Evolutionary conservation across 176 grass and related monocot species (phyloP).

Genomic region (Eleusine coracana): DNA sequence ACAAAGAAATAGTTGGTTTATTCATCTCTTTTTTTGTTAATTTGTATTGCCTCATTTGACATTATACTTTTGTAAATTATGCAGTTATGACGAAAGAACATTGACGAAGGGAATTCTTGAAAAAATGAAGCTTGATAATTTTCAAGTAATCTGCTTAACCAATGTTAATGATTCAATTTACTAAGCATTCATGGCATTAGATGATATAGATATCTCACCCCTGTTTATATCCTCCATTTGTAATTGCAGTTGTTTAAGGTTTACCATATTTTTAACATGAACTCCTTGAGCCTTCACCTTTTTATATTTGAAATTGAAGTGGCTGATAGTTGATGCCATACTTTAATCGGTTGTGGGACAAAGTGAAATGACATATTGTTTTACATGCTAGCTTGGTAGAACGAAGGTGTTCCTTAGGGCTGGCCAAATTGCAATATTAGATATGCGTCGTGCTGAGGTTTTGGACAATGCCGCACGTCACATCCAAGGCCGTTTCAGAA

Average conservation of each 20-base stretch:
- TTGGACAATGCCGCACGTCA: conserved; percentile 87
- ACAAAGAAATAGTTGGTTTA: background rate
- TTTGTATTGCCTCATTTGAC: conserved; percentile 8
- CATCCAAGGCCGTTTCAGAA: conserved; percentile 84
- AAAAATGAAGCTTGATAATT: conserved; percentile 89
- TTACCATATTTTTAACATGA: background rate
- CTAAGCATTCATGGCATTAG: conserved; percentile 23
- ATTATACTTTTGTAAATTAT: conserved; percentile 15
- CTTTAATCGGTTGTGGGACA: background rate
- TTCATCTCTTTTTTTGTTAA: background rate
- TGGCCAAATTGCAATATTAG: conserved; percentile 91
- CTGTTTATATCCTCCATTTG: background rate
- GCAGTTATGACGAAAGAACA: conserved; percentile 82
- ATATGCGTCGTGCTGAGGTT: conserved; percentile 80
- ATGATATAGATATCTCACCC: conserved; percentile 12
- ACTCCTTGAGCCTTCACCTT: background rate
- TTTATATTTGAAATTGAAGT: conserved; percentile 26
- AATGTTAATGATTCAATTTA: conserved; percentile 24
- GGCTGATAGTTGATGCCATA: conserved; percentile 6
- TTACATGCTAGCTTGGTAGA: conserved; percentile 80
- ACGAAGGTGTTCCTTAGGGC: conserved; percentile 91
- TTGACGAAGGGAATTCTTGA: conserved; percentile 74
- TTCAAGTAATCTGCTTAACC: conserved; percentile 64
- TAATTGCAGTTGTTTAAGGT: too few species aligned
- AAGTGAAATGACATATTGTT: conserved; percentile 13